A percentile compares a stretch with the other conserved stretches of the same genome.
These are phyloP conservation scores for Teratosphaeria viscida DNA, from an alignment of 2,329 filamentous ascomycete species.

Conservation along the genomic window DNA sequence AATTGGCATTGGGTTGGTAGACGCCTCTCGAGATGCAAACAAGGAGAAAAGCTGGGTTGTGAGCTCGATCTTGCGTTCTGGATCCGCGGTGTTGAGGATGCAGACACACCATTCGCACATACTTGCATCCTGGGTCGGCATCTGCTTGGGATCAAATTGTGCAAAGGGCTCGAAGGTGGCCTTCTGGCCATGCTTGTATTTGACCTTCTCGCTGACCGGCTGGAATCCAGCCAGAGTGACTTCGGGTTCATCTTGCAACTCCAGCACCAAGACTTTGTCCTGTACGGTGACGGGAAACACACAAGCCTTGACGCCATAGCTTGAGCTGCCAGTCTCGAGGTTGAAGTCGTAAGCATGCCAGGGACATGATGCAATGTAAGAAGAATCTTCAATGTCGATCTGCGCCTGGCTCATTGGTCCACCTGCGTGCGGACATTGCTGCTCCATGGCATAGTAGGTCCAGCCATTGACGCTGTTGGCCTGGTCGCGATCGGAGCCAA, in stretches of 20 bases:
- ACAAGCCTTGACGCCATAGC: constrained; percentile 8
- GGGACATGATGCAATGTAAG: constrained; percentile 8
- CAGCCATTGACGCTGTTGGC: constrained; percentile 5
- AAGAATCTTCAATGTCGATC: constrained; percentile 8
- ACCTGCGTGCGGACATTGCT: constrained; percentile 7
- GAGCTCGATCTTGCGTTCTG: constrained; percentile 8
- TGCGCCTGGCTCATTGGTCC: constrained; percentile 9
- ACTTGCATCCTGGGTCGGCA: constrained; percentile 4
- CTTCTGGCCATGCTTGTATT: constrained; percentile 5
- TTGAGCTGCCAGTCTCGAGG: constrained; percentile 6
- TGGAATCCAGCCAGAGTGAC: constrained; percentile 2
- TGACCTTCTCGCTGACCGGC: constrained; percentile 8
- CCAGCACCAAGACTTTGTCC: neutral
- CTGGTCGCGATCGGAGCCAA: neutral
- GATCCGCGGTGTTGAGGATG: constrained; percentile 7
- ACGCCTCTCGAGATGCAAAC: constrained; percentile 6
- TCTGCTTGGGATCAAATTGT: neutral
- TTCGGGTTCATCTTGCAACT: neutral
- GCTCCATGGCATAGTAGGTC: constrained; percentile 10
- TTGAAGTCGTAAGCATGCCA: constrained; percentile 10
- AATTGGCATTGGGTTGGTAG: constrained; percentile 5
- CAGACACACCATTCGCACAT: constrained; percentile 9
- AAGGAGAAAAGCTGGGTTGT: constrained; percentile 6
- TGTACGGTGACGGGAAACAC: constrained; percentile 2
- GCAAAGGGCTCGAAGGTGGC: neutral